Conservation (phyloP, 108 stramenopile genomes). For the Fragilariopsis cylindrus region DNA sequence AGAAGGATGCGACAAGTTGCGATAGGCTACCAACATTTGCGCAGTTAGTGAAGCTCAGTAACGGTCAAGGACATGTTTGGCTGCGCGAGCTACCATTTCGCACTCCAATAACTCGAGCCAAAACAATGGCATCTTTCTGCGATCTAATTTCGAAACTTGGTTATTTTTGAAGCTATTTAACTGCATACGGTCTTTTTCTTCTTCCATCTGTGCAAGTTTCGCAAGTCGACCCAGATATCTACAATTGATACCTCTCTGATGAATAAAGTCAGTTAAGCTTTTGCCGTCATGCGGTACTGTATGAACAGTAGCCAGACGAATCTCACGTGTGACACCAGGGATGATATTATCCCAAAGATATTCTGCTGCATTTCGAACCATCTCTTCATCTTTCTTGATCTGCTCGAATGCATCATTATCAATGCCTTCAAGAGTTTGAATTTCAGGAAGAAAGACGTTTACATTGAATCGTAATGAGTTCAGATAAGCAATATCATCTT, state of each 20-base stretch:
- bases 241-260: conserved; percentile 92
- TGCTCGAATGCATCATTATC: conserved; percentile 58
- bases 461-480: conserved; percentile 77
- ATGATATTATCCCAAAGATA: conserved; percentile 86
- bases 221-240: conserved; percentile 94
- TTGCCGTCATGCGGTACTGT: conserved; percentile 79
- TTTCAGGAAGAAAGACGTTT: conserved; percentile 89
- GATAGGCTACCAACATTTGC: conserved; percentile 60
- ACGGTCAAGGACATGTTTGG: conserved; percentile 85
- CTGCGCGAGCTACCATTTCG: conserved; percentile 95
- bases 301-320: conserved; percentile 56
- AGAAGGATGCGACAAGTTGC: conserved; percentile 78
- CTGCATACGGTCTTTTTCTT: conserved; percentile 59
- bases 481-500: conserved; percentile 75
- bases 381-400: conserved; percentile 82
- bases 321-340: conserved; percentile 70
- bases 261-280: conserved; percentile 81
- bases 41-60: conserved; percentile 66
- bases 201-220: conserved; percentile 74
- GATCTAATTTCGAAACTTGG: conserved; percentile 29
- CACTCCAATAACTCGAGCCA: conserved; percentile 95
- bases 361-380: conserved; percentile 65
- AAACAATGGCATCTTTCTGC: conserved; percentile 79
- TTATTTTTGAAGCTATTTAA: conserved; percentile 44
- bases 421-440: conserved; percentile 57